Conservation (phyloP, 2,329 filamentous ascomycete genomes). For the Blastomyces silverae region DNA sequence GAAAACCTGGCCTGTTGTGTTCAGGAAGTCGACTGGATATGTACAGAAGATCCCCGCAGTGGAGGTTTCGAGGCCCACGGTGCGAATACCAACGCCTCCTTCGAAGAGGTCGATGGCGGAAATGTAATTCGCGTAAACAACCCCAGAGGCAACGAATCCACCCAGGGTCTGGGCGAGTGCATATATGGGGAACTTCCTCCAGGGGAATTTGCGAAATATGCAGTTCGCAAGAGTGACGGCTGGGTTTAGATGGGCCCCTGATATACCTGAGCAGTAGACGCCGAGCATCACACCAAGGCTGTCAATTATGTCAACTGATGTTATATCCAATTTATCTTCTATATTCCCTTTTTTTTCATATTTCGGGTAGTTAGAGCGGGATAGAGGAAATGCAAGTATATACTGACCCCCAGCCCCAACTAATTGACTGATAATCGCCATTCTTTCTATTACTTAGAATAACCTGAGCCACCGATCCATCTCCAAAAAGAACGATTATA, state of each 20-base stretch:
- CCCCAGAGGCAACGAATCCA: constrained; percentile 55
- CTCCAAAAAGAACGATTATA: constrained; percentile 61
- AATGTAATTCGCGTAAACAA: constrained; percentile 59
- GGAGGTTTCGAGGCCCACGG: constrained; percentile 53
- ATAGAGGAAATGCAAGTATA: background rate
- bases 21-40: constrained; percentile 58
- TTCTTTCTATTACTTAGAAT: constrained; percentile 48
- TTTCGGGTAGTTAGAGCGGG: constrained; percentile 14
- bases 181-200: constrained; percentile 64
- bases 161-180: constrained; percentile 59
- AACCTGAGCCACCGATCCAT: constrained; percentile 65
- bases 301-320: constrained; percentile 16
- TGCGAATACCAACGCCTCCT: constrained; percentile 52
- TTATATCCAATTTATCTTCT: background rate
- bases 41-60: constrained; percentile 68
- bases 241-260: constrained; percentile 62
- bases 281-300: constrained; percentile 63
- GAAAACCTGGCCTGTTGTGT: constrained; percentile 61
- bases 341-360: background rate
- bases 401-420: constrained; percentile 46
- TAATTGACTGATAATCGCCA: constrained; percentile 48
- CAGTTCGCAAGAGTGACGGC: constrained; percentile 66
- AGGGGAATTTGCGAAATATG: constrained; percentile 60
- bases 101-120: constrained; percentile 60
- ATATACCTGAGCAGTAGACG: constrained; percentile 54